Base-by-base conservation (phyloP, 140 eudicot genomes). In the Erigeron philadelphicus region DNA sequence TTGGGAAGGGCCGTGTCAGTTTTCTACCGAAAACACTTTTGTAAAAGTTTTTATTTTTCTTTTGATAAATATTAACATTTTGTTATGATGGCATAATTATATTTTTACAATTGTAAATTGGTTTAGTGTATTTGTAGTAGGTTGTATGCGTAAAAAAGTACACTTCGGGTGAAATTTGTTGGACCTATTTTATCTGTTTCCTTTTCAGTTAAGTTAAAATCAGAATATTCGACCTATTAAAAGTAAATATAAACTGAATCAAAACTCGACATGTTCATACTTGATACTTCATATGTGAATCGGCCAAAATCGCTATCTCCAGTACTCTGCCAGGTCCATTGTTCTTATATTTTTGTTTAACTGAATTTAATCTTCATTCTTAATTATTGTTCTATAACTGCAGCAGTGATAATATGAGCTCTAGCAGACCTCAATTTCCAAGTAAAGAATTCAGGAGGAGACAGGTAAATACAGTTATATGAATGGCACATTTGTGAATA, bases 371-470 rank as follows among this genome's bases (percentile, higher is more conserved):
- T 13, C 46, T 47, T 21, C 12, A 58, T 40, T 35, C 35, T 53
- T 31, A 31, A n/a, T 41, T 66, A 44, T 42, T 6, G 57, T 41
- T 23, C 45, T 45, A 16, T 40, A 61, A 65, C 58, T 52, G 71
- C 88, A 88, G 95, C 75, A 84, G 95, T 52, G 92, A 86, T 72
- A 86, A 70, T 72, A 83, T 80, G 86, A 86, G 85, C 72, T 75
- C 96, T 68, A 76, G 91, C 83, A 69, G 84, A 78, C 80, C 88
- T 76, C 91, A 86, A 11, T 77, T 92, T 66, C 92, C 89, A 53
- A 86, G 90, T 80, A 92, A 83, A 84, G 98, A 92, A 79, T 82
- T 77, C 76, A 81, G 88, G 76, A 92, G 80, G 82, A 92, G 98
- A 85, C 90, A 92, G 96, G 98, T 84, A 48, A 48, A 40, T 56